Percentiles rank a stretch among this genome's conserved stretches.
phyloP scores from a whole-genome alignment of 768 basidiomycete genomes.

The Postia placenta region DNA sequence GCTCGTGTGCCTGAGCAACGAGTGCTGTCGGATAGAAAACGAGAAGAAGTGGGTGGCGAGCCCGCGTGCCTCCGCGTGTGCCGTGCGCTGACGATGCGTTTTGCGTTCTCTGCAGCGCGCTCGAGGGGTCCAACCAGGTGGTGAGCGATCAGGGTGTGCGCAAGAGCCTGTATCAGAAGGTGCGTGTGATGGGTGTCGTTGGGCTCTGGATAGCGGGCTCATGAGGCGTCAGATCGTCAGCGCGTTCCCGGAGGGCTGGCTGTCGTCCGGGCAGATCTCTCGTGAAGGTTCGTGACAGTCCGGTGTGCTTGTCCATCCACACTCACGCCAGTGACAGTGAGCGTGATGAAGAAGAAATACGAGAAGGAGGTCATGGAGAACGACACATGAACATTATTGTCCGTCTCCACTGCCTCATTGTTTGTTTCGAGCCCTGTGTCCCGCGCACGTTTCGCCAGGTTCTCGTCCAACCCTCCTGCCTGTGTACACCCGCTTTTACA shows the following conservation, averaged over 20 bases:
- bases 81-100: not conserved
- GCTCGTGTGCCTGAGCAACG: conserved; percentile 75
- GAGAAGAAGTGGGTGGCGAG: conserved; percentile 49
- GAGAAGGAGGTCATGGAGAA: conserved; percentile 69
- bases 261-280: conserved; percentile 81
- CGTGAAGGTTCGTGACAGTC: conserved; percentile 59
- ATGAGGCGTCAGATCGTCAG: conserved; percentile 80
- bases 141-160: conserved; percentile 79
- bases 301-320: not conserved
- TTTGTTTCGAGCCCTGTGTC: not conserved
- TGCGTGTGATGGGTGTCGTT: too few species aligned
- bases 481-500: not conserved
- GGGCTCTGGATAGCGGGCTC: too few species aligned
- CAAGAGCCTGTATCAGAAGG: conserved; percentile 78
- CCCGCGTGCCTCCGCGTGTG: conserved; percentile 1
- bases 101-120: conserved; percentile 23
- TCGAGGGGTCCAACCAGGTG: conserved; percentile 65
- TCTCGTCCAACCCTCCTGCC: too few species aligned
- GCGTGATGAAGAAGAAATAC: conserved; percentile 77
- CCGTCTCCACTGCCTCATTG: not conserved
- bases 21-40: conserved; percentile 66
- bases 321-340: conserved; percentile 41
- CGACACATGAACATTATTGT: conserved; percentile 23
- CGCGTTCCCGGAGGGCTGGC: conserved; percentile 82
- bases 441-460: not conserved